Percentiles rank a stretch among this genome's conserved stretches.
phyloP scores from a whole-genome alignment of 371 early-diverging fungal species.

The Mucor ambiguus region DNA sequence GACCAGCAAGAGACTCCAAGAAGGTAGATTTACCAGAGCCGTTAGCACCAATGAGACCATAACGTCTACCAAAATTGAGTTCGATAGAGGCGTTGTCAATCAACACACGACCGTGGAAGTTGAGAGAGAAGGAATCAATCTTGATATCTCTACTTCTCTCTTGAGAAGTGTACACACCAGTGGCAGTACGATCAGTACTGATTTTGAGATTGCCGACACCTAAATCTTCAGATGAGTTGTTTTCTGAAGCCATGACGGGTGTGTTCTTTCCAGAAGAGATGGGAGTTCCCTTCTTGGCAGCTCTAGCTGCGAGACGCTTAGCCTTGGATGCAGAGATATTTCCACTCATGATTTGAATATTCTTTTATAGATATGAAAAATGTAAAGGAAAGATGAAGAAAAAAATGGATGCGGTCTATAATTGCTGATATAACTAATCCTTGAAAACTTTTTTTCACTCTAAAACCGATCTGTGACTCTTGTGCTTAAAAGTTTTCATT shows the following conservation, averaged over 20 bases:
- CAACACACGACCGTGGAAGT: conserved; percentile 91
- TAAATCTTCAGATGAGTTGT: conserved; percentile 42
- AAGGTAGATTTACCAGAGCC: conserved; percentile 99
- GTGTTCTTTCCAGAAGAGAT: conserved; percentile 36
- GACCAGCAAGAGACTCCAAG: conserved; percentile 88
- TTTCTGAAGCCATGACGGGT: conserved; percentile 31
- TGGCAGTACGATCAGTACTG: conserved; percentile 76
- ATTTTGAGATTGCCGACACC: conserved; percentile 39
- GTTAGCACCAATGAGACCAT: conserved; percentile 97
- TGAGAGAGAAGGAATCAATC: conserved; percentile 93
- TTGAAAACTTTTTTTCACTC: conserved; percentile 3
- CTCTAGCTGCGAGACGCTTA: conserved; percentile 83
- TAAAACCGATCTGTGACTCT: conserved; percentile 3
- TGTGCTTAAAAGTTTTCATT: background rate
- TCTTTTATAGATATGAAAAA: conserved; percentile 1
- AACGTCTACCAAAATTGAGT: conserved; percentile 97
- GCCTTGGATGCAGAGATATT: conserved; percentile 75
- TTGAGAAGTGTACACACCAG: conserved; percentile 95
- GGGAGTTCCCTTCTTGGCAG: conserved; percentile 52
- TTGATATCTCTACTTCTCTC: conserved; percentile 93
- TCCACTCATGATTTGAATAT: conserved; percentile 18
- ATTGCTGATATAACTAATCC: background rate
- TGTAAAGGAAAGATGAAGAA: conserved; percentile 22
- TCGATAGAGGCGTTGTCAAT: conserved; percentile 94
- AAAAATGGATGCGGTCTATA: conserved; percentile 5